These are phyloP conservation scores for Ophidiomyces ophidiicola DNA, from an alignment of 2,329 filamentous ascomycete species.

Conservation along the genomic window DNA sequence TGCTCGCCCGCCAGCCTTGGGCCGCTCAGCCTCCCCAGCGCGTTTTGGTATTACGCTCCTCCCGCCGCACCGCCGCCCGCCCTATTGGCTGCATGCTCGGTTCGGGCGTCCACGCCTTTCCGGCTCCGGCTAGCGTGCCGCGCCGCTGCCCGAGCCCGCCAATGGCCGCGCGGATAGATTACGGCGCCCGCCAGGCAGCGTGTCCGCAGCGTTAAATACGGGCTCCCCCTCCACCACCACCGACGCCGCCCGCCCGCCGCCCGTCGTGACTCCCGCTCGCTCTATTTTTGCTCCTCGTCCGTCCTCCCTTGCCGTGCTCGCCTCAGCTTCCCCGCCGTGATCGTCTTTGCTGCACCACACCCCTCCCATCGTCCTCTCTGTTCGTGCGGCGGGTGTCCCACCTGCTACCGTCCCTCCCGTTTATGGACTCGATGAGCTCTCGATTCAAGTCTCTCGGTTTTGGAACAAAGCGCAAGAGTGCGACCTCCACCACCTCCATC, in stretches of 20 bases:
- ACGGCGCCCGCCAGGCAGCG: too few relatives aligned
- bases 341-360: constrained; percentile 12
- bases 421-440: constrained; percentile 41
- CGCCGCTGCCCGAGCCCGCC: too few relatives aligned
- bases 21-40: too few relatives aligned
- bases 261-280: constrained; percentile 7
- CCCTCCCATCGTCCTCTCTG: constrained; percentile 15
- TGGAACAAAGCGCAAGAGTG: constrained; percentile 40
- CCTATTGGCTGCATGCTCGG: too few relatives aligned
- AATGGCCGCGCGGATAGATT: too few relatives aligned
- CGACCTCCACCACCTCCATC: constrained; percentile 25
- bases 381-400: constrained; percentile 15
- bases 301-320: constrained; percentile 13
- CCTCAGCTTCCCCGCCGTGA: neutral
- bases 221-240: constrained; percentile 4
- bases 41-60: too few relatives aligned
- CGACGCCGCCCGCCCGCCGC: constrained; percentile 10
- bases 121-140: too few relatives aligned
- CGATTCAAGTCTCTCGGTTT: constrained; percentile 40
- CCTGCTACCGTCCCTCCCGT: constrained; percentile 12
- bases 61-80: too few relatives aligned
- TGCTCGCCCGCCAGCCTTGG: too few relatives aligned
- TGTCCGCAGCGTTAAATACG: neutral
- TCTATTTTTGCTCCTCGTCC: constrained; percentile 8
- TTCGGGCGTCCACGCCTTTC: too few relatives aligned